Base-by-base conservation (phyloP, 176 grass and related monocot species). In the Melocanna baccifera region DNA sequence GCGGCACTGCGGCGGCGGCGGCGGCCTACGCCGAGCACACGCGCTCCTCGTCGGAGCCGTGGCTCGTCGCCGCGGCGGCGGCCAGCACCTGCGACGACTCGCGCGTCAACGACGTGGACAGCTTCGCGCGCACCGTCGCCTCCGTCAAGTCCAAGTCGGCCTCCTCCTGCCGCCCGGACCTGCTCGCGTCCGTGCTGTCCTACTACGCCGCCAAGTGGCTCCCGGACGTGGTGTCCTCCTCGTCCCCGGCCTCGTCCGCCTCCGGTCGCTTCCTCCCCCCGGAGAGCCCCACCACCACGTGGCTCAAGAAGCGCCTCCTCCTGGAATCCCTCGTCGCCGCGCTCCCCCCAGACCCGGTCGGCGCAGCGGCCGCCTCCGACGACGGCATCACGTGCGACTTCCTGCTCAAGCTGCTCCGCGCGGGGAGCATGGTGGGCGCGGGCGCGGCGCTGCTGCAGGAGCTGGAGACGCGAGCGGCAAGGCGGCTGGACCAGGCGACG, bases 201-300 rank as follows among this genome's bases (percentile, higher is more conserved):
- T 89, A 91, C 84, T 98, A 98, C 68, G 92, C 95, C 67, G 85
- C 92, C 45, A 89, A 95, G 78, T 98, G 96, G 96, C 88, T 98
- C 52, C 93, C 93, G 15, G 96, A 98, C 79, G 89, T 94, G 62
- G 75, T n/a, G 22, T 51, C 84, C 29, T 69, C 88, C 12, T 22
- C 81, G 40, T 74, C 86, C 1, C n/a, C 81, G 41, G 71, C 93
- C 12, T 53, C 91, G 14, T 89, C 94, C 0, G 81, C 80, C 1
- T 89, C 85, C 9, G 84, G 83, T 42, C 80, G 61, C 66, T 91
- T 86, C 93, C 87, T 85, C 5, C 74, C 89, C 3, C 84, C 88
- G 19, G 96, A 94, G 79, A 95, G 96, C 87, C 96, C 96, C 37
- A 98, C 93, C 1, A 86, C 96, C 14, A 66, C 86, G 22, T 98